Conservation (phyloP, 805 yeast species). For the Debaryomyces castellii region DNA sequence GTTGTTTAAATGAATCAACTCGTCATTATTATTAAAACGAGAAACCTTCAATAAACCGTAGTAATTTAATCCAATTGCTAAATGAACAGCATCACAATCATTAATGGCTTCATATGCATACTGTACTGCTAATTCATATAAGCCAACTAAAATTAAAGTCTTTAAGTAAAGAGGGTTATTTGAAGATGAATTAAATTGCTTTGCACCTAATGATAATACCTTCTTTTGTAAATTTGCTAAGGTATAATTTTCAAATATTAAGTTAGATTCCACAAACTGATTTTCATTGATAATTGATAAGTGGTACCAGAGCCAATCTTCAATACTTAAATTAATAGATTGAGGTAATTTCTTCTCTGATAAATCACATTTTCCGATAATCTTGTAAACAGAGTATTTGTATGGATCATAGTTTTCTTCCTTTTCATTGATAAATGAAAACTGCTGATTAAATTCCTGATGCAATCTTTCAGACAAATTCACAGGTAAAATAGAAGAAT, state of each 20-base stretch:
- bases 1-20: slow-evolving; percentile 32
- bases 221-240: slow-evolving; percentile 72
- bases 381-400: slow-evolving; percentile 85
- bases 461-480: slow-evolving; percentile 69
- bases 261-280: slow-evolving; percentile 47
- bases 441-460: slow-evolving; percentile 81
- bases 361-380: slow-evolving; percentile 86
- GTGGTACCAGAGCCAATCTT: slow-evolving; percentile 98
- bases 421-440: slow-evolving; percentile 57
- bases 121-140: slow-evolving; percentile 77
- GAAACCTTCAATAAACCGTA: slow-evolving; percentile 64
- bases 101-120: slow-evolving; percentile 56
- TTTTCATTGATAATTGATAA: slow-evolving; percentile 71
- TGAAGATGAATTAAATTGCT: slow-evolving; percentile 63
- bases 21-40: slow-evolving; percentile 28
- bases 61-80: slow-evolving; percentile 77
- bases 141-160: slow-evolving; percentile 69
- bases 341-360: slow-evolving; percentile 65
- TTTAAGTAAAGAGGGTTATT: slow-evolving; percentile 74
- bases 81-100: slow-evolving; percentile 86
- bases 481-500: slow-evolving; percentile 56
- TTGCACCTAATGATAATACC: slow-evolving; percentile 69
- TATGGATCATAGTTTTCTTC: slow-evolving; percentile 70
- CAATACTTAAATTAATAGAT: slow-evolving; percentile 72
- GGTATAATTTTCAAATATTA: slow-evolving; percentile 69